Evolutionary conservation across 352 stramenopile genomes (phyloP).

Genomic region (Aphanomyces astaci): DNA sequence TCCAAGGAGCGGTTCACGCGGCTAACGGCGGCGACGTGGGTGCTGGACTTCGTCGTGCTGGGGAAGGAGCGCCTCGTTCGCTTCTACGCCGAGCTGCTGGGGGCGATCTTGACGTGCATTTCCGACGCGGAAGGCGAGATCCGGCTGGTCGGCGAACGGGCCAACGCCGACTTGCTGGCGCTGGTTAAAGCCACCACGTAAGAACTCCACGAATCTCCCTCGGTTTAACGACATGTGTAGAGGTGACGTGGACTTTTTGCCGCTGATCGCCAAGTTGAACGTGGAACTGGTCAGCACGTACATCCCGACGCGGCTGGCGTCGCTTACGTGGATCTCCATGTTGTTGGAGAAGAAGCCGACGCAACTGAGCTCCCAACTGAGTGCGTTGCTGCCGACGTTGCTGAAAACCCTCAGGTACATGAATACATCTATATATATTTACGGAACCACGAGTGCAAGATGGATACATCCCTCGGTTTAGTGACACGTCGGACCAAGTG

Average conservation of each 20-base stretch:
- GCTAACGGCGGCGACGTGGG: constrained; percentile 96
- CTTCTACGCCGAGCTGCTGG: constrained; percentile 94
- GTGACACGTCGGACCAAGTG: constrained; percentile 92
- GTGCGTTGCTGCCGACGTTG: constrained; percentile 90
- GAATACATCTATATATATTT: no score
- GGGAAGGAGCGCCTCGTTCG: constrained; percentile 91
- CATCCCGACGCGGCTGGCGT: constrained; percentile 94
- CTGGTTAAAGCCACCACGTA: constrained; percentile 88
- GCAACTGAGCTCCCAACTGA: constrained; percentile 90
- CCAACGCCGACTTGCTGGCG: constrained; percentile 93
- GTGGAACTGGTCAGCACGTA: constrained; percentile 92
- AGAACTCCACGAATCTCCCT: neutral
- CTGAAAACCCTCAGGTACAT: constrained; percentile 87
- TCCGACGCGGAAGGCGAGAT: constrained; percentile 96
- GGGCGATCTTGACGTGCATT: constrained; percentile 97
- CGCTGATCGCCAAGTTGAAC: constrained; percentile 93
- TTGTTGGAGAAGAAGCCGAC: constrained; percentile 94
- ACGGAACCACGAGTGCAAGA: no score
- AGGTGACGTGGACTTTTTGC: constrained; percentile 81
- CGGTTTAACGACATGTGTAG: constrained; percentile 23
- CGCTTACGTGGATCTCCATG: constrained; percentile 97
- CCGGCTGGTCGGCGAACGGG: constrained; percentile 91
- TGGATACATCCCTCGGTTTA: no score
- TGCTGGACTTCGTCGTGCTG: constrained; percentile 94
- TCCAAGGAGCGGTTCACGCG: constrained; percentile 96